Evolutionary conservation across 2,329 filamentous ascomycete species (phyloP).

Genomic region (Plenodomus biglobosus): DNA sequence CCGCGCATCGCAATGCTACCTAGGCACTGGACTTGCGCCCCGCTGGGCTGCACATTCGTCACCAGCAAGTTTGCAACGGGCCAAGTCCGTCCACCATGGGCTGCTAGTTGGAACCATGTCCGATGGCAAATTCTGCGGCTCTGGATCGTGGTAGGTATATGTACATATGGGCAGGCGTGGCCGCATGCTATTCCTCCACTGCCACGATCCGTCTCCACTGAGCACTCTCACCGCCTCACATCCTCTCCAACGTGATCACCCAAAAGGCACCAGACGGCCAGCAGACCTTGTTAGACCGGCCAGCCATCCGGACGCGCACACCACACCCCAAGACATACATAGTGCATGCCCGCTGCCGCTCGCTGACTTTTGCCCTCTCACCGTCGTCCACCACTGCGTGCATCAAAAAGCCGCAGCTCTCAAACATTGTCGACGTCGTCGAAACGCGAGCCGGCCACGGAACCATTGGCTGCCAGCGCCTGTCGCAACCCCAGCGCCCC

Average conservation of each 20-base stretch:
- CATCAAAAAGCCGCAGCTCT: conserved; percentile 29
- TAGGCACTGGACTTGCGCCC: neutral
- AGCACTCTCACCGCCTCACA: conserved; percentile 38
- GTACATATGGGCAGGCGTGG: conserved; percentile 57
- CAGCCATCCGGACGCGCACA: conserved; percentile 14
- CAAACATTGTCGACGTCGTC: conserved; percentile 29
- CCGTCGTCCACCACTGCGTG: conserved; percentile 14
- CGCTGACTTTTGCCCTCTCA: conserved; percentile 15
- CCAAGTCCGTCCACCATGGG: neutral
- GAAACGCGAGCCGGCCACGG: conserved; percentile 33
- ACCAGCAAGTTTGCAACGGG: neutral
- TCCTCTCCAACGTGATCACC: conserved; percentile 33
- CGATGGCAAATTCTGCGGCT: neutral
- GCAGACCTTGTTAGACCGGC: conserved; percentile 22
- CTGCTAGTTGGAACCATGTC: conserved; percentile 52
- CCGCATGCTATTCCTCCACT: conserved; percentile 35
- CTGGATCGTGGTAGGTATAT: conserved; percentile 49
- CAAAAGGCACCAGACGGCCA: conserved; percentile 22
- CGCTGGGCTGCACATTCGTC: conserved; percentile 43
- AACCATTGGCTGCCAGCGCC: conserved; percentile 39
- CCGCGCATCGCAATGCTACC: neutral
- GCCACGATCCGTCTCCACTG: conserved; percentile 24
- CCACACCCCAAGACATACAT: conserved; percentile 10
- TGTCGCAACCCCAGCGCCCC: conserved; percentile 23
- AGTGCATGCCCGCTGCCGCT: too few species aligned